These are phyloP conservation scores for Epichloe sibirici DNA, from an alignment of 2,329 filamentous ascomycete species.

Conservation along the genomic window DNA sequence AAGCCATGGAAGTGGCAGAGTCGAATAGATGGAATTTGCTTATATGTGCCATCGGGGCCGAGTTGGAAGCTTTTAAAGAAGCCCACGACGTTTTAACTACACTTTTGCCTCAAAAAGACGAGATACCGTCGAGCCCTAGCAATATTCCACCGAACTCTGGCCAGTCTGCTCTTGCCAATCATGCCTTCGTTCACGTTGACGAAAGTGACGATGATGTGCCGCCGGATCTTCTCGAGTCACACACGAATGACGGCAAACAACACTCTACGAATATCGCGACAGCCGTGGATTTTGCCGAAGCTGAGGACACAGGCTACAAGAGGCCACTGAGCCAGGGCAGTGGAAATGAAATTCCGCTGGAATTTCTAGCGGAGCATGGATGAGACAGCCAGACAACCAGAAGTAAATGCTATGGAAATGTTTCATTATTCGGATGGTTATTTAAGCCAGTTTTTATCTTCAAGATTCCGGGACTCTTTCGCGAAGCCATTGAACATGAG, in stretches of 20 bases:
- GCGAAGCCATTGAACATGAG: too few species aligned
- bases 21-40: conserved; percentile 59
- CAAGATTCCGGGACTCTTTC: too few species aligned
- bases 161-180: not conserved
- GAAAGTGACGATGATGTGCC: conserved; percentile 14
- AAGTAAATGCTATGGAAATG: not conserved
- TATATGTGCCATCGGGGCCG: conserved; percentile 63
- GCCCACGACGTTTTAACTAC: conserved; percentile 41
- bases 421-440: too few species aligned
- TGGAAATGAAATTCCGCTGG: conserved; percentile 38
- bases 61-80: conserved; percentile 53
- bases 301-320: conserved; percentile 6
- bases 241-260: conserved; percentile 15
- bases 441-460: too few species aligned
- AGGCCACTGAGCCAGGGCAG: conserved; percentile 20
- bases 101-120: not conserved
- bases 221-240: conserved; percentile 19
- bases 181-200: not conserved
- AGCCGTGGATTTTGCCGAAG: not conserved
- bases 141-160: not conserved
- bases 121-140: not conserved
- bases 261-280: not conserved
- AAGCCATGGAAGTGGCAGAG: conserved; percentile 42
- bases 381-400: not conserved
- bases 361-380: conserved; percentile 37